phyloP scores from a whole-genome alignment of 1,139 yeast genomes.

The Pichia sp. region DNA sequence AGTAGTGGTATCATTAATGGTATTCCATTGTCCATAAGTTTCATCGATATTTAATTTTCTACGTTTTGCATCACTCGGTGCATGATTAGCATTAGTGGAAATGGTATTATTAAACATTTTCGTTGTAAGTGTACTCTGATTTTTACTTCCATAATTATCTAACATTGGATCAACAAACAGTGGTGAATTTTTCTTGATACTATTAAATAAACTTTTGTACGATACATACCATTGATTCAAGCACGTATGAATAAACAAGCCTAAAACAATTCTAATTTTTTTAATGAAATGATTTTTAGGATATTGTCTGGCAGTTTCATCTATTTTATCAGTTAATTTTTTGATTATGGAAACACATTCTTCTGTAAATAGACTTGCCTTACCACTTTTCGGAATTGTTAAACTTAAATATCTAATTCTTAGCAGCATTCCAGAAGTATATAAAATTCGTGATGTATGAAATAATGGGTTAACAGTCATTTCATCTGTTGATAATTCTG shows the following conservation, averaged over 20 bases:
- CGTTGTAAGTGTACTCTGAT: not conserved
- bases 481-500: slow-evolving; percentile 36
- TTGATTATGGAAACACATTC: slow-evolving; percentile 42
- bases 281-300: slow-evolving; percentile 47
- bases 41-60: not conserved
- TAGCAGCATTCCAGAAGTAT: slow-evolving; percentile 61
- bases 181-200: slow-evolving; percentile 9
- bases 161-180: slow-evolving; percentile 5
- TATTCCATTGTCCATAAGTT: not conserved
- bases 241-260: slow-evolving; percentile 55
- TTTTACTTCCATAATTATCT: not conserved
- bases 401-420: slow-evolving; percentile 52
- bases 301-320: slow-evolving; percentile 34
- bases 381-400: slow-evolving; percentile 46
- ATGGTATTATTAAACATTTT: no score
- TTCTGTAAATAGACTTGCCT: slow-evolving; percentile 44
- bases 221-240: slow-evolving; percentile 39
- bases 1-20: no score
- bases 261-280: slow-evolving; percentile 49
- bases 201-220: slow-evolving; percentile 15
- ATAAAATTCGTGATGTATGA: slow-evolving; percentile 58
- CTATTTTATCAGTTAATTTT: slow-evolving; percentile 38
- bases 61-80: not conserved
- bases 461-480: slow-evolving; percentile 57
- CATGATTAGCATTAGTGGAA: no score